Evolutionary conservation across 1,284 basidiomycete species (phyloP).

Genomic region (Cutaneotrichosporon cyanovorans): DNA sequence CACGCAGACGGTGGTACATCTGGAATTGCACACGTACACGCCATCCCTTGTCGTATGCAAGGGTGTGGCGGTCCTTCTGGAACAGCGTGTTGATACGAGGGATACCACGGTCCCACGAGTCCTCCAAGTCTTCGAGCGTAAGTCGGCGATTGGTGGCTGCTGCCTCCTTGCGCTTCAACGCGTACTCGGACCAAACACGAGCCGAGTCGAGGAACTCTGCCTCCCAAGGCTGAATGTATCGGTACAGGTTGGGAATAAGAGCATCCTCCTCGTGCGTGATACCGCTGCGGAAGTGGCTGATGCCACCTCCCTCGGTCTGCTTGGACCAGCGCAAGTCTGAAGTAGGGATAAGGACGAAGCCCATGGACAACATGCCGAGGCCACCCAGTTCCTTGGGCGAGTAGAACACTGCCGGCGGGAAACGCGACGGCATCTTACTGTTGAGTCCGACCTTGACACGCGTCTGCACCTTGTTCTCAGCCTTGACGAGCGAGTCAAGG

Average conservation of each 20-base stretch:
- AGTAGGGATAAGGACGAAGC: slow-evolving; percentile 95
- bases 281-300: slow-evolving; percentile 94
- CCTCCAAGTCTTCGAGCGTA: slow-evolving; percentile 93
- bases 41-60: slow-evolving; percentile 97
- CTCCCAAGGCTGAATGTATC: slow-evolving; percentile 98
- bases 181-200: slow-evolving; percentile 98
- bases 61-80: slow-evolving; percentile 92
- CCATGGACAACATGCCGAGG: slow-evolving; percentile 99
- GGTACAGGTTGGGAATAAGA: slow-evolving; percentile 93
- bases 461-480: slow-evolving; percentile 98
- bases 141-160: slow-evolving; percentile 93
- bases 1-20: slow-evolving; percentile 74
- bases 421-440: slow-evolving; percentile 99
- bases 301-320: slow-evolving; percentile 89
- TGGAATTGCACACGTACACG: slow-evolving; percentile 94
- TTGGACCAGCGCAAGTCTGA: slow-evolving; percentile 96
- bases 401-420: slow-evolving; percentile 93
- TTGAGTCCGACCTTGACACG: slow-evolving; percentile 98
- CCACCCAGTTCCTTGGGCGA: slow-evolving; percentile 94
- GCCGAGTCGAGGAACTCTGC: slow-evolving; percentile 97
- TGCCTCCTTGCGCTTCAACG: slow-evolving; percentile 98
- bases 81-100: slow-evolving; percentile 51
- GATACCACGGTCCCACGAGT: slow-evolving; percentile 95
- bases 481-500: slow-evolving; percentile 87
- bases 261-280: slow-evolving; percentile 94